phyloP scores from a whole-genome alignment of 2,329 filamentous ascomycete genomes.

The Alternaria consortialis region DNA sequence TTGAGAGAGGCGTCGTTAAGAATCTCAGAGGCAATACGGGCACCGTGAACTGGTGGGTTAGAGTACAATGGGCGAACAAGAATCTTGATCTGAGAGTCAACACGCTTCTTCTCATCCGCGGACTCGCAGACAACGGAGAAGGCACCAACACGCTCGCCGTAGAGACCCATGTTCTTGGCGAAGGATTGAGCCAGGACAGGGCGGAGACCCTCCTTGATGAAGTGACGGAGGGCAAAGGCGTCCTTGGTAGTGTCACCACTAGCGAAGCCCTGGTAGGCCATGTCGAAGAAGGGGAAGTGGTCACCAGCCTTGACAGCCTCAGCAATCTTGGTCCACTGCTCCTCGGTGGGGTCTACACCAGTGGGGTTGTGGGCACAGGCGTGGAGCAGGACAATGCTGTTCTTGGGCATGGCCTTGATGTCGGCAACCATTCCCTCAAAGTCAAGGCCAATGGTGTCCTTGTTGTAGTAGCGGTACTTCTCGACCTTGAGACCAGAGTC shows the following conservation, averaged over 20 bases:
- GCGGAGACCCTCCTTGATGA: slow-evolving; percentile 90
- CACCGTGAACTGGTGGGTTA: slow-evolving; percentile 96
- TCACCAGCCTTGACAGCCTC: slow-evolving; percentile 82
- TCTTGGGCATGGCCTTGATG: slow-evolving; percentile 85
- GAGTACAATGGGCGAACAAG: slow-evolving; percentile 97
- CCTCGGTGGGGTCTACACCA: slow-evolving; percentile 88
- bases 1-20: slow-evolving; percentile 85
- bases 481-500: slow-evolving; percentile 90
- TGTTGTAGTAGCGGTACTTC: slow-evolving; percentile 99
- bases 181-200: slow-evolving; percentile 91
- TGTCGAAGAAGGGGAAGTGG: slow-evolving; percentile 98
- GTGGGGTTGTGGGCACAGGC: slow-evolving; percentile 98
- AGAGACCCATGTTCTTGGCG: slow-evolving; percentile 99
- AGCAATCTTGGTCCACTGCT: slow-evolving; percentile 94
- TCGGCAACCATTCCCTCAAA: slow-evolving; percentile 93
- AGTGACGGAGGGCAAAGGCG: slow-evolving; percentile 92
- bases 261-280: slow-evolving; percentile 99
- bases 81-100: slow-evolving; percentile 98
- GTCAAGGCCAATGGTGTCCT: slow-evolving; percentile 97
- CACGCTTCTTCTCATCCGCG: slow-evolving; percentile 89
- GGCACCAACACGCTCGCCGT: slow-evolving; percentile 96
- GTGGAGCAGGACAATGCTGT: slow-evolving; percentile 91
- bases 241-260: slow-evolving; percentile 91
- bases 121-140: slow-evolving; percentile 91
- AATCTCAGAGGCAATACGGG: slow-evolving; percentile 91